Percentiles rank a stretch among this genome's conserved stretches.
phyloP scores from a whole-genome alignment of 176 grass and related monocot species.

The Oryza rufipogon region DNA sequence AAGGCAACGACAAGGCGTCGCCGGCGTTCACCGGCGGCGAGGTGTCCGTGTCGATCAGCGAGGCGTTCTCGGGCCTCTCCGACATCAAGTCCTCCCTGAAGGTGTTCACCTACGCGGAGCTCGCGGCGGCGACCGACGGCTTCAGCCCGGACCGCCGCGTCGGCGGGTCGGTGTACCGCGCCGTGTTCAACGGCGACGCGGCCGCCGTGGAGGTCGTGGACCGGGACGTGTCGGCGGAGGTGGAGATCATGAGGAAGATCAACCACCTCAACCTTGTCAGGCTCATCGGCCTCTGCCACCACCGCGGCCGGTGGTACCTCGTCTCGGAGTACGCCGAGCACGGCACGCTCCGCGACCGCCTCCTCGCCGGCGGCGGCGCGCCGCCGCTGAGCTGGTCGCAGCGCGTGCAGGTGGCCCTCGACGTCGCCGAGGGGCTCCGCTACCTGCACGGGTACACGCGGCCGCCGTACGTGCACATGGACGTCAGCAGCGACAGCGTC shows the following conservation, averaged over 20 bases:
- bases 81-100: slow-evolving; percentile 60
- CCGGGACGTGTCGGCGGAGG: slow-evolving; percentile 48
- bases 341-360: slow-evolving; percentile 53
- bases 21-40: background rate
- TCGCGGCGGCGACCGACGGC: slow-evolving; percentile 51
- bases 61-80: slow-evolving; percentile 54
- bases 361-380: slow-evolving; percentile 11
- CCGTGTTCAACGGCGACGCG: slow-evolving; percentile 44
- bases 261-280: slow-evolving; percentile 76
- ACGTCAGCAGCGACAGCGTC: slow-evolving; percentile 55
- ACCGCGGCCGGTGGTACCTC: slow-evolving; percentile 65
- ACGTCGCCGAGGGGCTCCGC: slow-evolving; percentile 67
- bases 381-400: slow-evolving; percentile 55
- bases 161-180: slow-evolving; percentile 58
- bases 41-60: slow-evolving; percentile 4
- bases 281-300: slow-evolving; percentile 60
- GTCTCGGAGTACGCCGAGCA: slow-evolving; percentile 69
- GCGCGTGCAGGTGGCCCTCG: slow-evolving; percentile 56
- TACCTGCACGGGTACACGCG: slow-evolving; percentile 75
- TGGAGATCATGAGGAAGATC: slow-evolving; percentile 59
- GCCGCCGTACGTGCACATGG: slow-evolving; percentile 78
- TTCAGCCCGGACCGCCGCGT: slow-evolving; percentile 51
- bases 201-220: slow-evolving; percentile 55
- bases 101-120: slow-evolving; percentile 59
- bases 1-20: background rate